A percentile compares a stretch with the other conserved stretches of the same genome.
Evolutionary conservation across 805 yeast species (phyloP).

Genomic region (Barnettozyma wickerhamii): DNA sequence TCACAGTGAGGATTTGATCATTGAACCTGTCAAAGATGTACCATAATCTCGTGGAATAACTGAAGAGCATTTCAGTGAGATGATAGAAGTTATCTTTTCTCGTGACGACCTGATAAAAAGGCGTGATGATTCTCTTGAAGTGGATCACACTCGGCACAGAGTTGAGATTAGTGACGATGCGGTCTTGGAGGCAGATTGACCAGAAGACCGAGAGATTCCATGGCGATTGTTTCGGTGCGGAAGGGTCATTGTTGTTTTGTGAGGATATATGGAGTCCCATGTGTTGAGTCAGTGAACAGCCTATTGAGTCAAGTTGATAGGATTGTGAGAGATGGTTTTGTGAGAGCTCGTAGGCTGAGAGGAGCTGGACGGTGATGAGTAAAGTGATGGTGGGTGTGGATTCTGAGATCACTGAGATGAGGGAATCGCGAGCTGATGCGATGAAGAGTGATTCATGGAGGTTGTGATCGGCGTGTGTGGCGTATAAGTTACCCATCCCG

Average conservation of each 20-base stretch:
- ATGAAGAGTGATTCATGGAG: constrained; percentile 18
- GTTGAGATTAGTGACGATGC: constrained; percentile 24
- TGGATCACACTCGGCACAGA: constrained; percentile 31
- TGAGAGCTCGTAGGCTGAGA: constrained; percentile 29
- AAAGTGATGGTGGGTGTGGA: constrained; percentile 21
- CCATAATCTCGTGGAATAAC: constrained; percentile 26
- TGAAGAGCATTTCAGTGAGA: constrained; percentile 24
- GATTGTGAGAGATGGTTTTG: constrained; percentile 29
- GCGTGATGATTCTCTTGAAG: constrained; percentile 30
- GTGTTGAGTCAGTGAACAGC: constrained; percentile 15
- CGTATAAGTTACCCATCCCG: constrained; percentile 25
- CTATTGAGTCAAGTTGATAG: constrained; percentile 27
- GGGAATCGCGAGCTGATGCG: constrained; percentile 23
- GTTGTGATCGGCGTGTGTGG: constrained; percentile 14
- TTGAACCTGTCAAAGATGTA: constrained; percentile 30
- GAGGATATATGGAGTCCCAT: constrained; percentile 22
- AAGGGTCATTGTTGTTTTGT: constrained; percentile 5
- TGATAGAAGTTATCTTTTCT: constrained; percentile 11
- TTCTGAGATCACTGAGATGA: constrained; percentile 17
- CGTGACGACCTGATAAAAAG: constrained; percentile 24
- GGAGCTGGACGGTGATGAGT: constrained; percentile 23
- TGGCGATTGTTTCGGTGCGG: constrained; percentile 17
- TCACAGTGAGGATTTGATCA: constrained; percentile 31
- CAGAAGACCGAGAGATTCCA: constrained; percentile 26
- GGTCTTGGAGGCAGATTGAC: constrained; percentile 30